Conservation (phyloP, 2,329 filamentous ascomycete species). For the Teratosphaeria nubilosa region DNA sequence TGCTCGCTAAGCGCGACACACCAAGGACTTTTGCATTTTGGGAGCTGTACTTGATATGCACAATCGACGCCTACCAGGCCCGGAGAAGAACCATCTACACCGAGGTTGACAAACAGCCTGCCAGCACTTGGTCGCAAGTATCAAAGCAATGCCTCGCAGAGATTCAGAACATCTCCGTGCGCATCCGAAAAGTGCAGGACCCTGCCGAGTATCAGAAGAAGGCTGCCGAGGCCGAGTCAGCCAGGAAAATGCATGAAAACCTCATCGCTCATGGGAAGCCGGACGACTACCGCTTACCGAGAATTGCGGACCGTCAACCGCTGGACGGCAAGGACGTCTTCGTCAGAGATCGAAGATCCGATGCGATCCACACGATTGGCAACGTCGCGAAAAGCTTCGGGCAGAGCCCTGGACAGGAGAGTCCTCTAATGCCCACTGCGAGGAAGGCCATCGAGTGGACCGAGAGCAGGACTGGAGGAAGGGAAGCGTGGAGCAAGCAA, state of each 20-base stretch:
- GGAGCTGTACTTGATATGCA: constrained; percentile 75
- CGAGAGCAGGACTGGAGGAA: constrained; percentile 28
- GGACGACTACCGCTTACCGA: constrained; percentile 18
- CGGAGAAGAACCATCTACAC: constrained; percentile 73
- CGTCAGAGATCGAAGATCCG: constrained; percentile 6
- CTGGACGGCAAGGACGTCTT: constrained; percentile 16
- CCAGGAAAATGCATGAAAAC: constrained; percentile 10
- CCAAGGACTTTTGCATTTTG: constrained; percentile 81
- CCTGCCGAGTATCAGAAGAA: constrained; percentile 11
- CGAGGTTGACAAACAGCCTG: constrained; percentile 61
- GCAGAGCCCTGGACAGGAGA: constrained; percentile 33
- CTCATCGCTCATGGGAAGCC: constrained; percentile 12
- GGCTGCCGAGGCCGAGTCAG: constrained; percentile 8
- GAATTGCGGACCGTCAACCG: constrained; percentile 19
- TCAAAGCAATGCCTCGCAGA: constrained; percentile 58
- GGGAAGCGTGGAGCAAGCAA: constrained; percentile 31
- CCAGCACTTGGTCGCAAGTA: constrained; percentile 69
- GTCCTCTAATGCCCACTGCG: constrained; percentile 27
- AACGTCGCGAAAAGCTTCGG: constrained; percentile 38
- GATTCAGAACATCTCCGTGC: constrained; percentile 55
- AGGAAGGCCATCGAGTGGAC: constrained; percentile 24
- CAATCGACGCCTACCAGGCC: constrained; percentile 50
- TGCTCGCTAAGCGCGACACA: constrained; percentile 72
- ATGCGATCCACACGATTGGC: constrained; percentile 28
- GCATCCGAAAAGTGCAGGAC: constrained; percentile 46